Base-by-base conservation (phyloP, 345 rosid species). In the Aquilaria malaccensis region DNA sequence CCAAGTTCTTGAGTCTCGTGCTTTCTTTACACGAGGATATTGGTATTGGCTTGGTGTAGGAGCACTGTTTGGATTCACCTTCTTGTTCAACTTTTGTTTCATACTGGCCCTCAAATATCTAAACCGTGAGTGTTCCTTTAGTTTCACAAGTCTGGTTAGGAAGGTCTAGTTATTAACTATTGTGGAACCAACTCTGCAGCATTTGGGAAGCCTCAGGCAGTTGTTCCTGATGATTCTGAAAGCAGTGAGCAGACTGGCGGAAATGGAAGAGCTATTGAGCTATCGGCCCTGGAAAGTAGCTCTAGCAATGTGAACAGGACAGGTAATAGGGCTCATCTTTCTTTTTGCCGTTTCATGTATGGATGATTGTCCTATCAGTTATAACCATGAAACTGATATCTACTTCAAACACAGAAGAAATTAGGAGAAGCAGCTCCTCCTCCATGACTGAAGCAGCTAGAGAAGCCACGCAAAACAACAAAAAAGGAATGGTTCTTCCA, bases 31-130 rank as follows among this genome's bases (percentile, higher is more conserved):
- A 7, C 52, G 82, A 11, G 70, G 79, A 2, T 56, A 80, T 31
- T 83, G 88, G 93, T 88, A 88, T 37, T 88, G 96, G 96, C 58
- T 88, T 45, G 91, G 86, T 70, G 64, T 81, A 4, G 83, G 73
- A 13, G 86, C 84, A 49, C 55, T 73, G 69, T 30, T 71, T 41
- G 90, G 93, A 31, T 85, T 70, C 72, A 64, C 62, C 29, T 30
- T 88, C 33, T 13, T 86, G 13, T 84, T 80, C 74, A 80, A 86
- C 75, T 13, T 73, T n/a, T 52, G 61, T 14, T 84, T 50, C 65
- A 68, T 76, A 30, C 4, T 81, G 58, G 93, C 90, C 41, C 81
- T 84, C 13, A 73, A 82, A 58, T 79, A 43, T 74, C 77, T 88
- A 22, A 59, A 79, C 30, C 67, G 93, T 84, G 63, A 66, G 87